Evolutionary conservation across 2,329 filamentous ascomycete species (phyloP).

Genomic region (Myotisia sp.): DNA sequence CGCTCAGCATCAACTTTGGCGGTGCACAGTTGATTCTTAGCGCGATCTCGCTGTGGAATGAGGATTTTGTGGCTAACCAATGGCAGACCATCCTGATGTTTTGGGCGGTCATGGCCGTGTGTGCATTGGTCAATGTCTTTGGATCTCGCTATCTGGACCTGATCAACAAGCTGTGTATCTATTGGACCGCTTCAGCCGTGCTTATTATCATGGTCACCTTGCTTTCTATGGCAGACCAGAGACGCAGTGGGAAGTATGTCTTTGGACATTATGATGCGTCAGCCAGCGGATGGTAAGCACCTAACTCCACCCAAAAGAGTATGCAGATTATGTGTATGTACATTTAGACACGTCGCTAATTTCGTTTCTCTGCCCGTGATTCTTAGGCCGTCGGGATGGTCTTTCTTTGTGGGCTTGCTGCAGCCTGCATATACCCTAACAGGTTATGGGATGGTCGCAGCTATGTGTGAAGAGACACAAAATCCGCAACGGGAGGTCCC

Average conservation of each 20-base stretch:
- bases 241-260: slow-evolving; percentile 48
- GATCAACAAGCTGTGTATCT: slow-evolving; percentile 60
- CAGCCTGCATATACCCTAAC: slow-evolving; percentile 42
- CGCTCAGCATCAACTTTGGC: slow-evolving; percentile 54
- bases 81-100: slow-evolving; percentile 60
- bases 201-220: slow-evolving; percentile 53
- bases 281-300: slow-evolving; percentile 44
- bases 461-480: slow-evolving; percentile 61
- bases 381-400: slow-evolving; percentile 48
- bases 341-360: background rate
- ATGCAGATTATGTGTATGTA: background rate
- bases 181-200: slow-evolving; percentile 53
- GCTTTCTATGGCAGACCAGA: slow-evolving; percentile 44
- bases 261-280: slow-evolving; percentile 56
- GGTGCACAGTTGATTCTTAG: slow-evolving; percentile 56
- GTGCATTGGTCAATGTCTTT: slow-evolving; percentile 52
- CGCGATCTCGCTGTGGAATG: slow-evolving; percentile 55
- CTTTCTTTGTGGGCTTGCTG: slow-evolving; percentile 56
- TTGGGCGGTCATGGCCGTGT: slow-evolving; percentile 55
- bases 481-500: slow-evolving; percentile 55
- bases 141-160: slow-evolving; percentile 47
- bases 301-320: slow-evolving; percentile 2
- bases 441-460: slow-evolving; percentile 55
- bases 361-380: too few relatives aligned
- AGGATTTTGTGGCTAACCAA: slow-evolving; percentile 50